These are phyloP conservation scores for Neoboletus magnificus DNA, from an alignment of 768 basidiomycete species.

Conservation along the genomic window DNA sequence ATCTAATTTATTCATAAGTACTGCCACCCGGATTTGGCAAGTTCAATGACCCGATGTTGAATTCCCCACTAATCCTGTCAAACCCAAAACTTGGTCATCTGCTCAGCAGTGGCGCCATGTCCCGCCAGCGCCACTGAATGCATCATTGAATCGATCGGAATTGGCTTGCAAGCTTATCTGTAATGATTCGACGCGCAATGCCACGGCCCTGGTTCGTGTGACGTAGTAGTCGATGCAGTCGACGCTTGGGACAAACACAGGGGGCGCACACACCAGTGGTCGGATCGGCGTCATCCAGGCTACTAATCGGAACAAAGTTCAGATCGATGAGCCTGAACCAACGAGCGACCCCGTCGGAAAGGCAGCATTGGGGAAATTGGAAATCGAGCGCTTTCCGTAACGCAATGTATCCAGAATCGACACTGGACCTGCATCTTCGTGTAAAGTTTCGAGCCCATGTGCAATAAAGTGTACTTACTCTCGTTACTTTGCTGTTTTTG, in stretches of 20 bases:
- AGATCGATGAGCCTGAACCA: slow-evolving; percentile 18
- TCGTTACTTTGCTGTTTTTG: not conserved
- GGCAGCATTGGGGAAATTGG: slow-evolving; percentile 33
- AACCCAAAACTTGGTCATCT: not conserved
- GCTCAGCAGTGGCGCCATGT: not conserved
- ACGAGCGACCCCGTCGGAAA: slow-evolving; percentile 35
- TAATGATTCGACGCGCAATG: not conserved
- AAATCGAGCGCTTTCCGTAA: slow-evolving; percentile 38
- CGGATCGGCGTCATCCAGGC: slow-evolving; percentile 5
- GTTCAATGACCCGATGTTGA: not conserved
- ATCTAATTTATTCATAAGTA: not conserved
- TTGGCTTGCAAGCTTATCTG: not conserved
- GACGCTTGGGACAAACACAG: not conserved
- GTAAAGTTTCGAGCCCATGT: slow-evolving; percentile 2
- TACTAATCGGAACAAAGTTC: slow-evolving; percentile 7
- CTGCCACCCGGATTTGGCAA: not conserved
- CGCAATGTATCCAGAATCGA: slow-evolving; percentile 2
- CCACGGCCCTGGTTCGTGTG: not conserved
- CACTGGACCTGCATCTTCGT: not conserved
- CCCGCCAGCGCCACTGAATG: not conserved
- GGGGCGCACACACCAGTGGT: not conserved
- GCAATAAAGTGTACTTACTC: not conserved
- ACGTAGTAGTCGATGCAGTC: not conserved
- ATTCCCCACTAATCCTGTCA: not conserved
- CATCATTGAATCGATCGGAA: not conserved